Evolutionary conservation across 352 stramenopile species (phyloP).

Genomic region (Phytophthora aleatoria): DNA sequence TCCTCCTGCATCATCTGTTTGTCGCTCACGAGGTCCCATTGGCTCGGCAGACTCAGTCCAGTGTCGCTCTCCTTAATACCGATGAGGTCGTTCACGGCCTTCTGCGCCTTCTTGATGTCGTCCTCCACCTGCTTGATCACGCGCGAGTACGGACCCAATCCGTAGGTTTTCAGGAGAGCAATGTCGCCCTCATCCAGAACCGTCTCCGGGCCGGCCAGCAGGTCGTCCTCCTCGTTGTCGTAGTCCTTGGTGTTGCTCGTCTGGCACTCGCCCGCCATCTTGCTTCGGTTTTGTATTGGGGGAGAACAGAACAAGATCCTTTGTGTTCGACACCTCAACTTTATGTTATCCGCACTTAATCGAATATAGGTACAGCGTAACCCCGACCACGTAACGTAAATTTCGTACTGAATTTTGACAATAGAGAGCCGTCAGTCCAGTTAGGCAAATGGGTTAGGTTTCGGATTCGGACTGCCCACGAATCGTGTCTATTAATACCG

Average conservation of each 20-base stretch:
- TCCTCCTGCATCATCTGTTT: constrained; percentile 99
- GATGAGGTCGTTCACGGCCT: constrained; percentile 91
- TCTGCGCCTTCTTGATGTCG: constrained; percentile 98
- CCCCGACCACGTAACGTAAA: no score
- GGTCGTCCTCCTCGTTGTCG: constrained; percentile 92
- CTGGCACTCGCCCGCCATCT: constrained; percentile 92
- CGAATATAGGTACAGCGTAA: no score
- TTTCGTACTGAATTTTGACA: no score
- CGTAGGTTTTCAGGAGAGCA: constrained; percentile 99
- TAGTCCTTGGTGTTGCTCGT: constrained; percentile 96
- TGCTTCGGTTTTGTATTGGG: constrained; percentile 3
- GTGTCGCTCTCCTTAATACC: constrained; percentile 99
- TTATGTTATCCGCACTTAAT: no score
- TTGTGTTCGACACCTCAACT: neutral
- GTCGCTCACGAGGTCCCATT: constrained; percentile 99
- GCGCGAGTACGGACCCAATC: constrained; percentile 96
- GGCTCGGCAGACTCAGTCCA: constrained; percentile 96
- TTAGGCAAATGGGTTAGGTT: no score
- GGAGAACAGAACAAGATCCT: constrained; percentile 14
- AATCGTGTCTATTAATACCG: no score
- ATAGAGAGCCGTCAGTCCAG: no score
- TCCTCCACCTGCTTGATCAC: constrained; percentile 98
- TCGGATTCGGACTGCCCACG: no score
- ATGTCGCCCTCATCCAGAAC: constrained; percentile 96
- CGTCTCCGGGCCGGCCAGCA: constrained; percentile 75